These are phyloP conservation scores for Gillenia trifoliata DNA, from an alignment of 306 rosid species.

Conservation along the genomic window DNA sequence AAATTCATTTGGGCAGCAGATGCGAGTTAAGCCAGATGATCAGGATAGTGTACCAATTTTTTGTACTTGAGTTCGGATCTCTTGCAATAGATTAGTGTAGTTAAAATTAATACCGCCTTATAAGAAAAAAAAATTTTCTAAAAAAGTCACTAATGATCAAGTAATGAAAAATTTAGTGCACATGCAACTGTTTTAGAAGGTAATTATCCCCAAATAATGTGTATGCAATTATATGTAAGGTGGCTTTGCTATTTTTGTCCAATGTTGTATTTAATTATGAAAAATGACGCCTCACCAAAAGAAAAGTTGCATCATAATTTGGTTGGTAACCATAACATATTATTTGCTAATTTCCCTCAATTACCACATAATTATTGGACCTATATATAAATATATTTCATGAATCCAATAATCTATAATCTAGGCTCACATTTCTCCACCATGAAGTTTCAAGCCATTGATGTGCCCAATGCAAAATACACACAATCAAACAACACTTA, in stretches of 20 bases:
- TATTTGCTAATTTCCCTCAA: not conserved
- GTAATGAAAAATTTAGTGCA: not conserved
- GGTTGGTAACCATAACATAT: slow-evolving; percentile 17
- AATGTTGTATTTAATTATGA: slow-evolving; percentile 13
- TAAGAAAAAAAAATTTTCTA: not conserved
- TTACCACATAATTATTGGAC: not conserved
- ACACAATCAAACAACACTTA: slow-evolving; percentile 21
- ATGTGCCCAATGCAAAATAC: slow-evolving; percentile 36
- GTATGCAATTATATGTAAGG: not conserved
- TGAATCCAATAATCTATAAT: not conserved
- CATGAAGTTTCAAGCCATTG: slow-evolving; percentile 43
- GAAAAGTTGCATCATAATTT: slow-evolving; percentile 1
- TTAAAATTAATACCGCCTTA: too few species aligned
- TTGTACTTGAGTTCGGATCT: too few species aligned
- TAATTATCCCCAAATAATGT: not conserved
- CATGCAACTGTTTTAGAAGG: not conserved
- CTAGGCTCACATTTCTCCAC: slow-evolving; percentile 24
- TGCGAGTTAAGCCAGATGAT: too few species aligned
- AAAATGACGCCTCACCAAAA: slow-evolving; percentile 18
- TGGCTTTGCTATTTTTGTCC: not conserved
- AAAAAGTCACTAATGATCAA: not conserved
- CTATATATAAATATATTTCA: not conserved
- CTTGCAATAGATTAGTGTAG: too few species aligned
- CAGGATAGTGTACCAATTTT: not conserved
- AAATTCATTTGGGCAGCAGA: not conserved